Evolutionary conservation across 495 filamentous ascomycete genomes (phyloP), one percentile per base, ranked within the genome.

Genomic region (Daldinia childiae): DNA sequence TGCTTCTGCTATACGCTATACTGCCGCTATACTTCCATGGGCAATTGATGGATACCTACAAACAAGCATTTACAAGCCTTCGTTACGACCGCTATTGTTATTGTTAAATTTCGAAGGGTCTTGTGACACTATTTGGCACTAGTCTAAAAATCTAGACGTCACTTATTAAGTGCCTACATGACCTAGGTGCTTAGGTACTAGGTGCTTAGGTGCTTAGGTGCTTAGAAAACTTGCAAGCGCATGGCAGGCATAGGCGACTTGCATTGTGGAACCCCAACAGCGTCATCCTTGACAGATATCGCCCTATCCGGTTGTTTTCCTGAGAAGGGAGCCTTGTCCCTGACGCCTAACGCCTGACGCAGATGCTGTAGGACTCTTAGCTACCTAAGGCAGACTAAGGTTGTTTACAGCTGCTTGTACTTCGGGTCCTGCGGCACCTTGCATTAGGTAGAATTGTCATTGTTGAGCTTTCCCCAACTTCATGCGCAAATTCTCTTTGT

Each of bases 391-490:
- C 26, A 54, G 27, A 30, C n/a, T 57, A 57, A 57, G 30, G 54
- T 57, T 36, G 29, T 60, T 43, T 64, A 54, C 38, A 57, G 29
- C 19, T 62, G 41, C 19, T 57, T 34, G 29, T 68, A 52, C 64
- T 30, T 69, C 66, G 71, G 66, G 62, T 62, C 62, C 43, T 66
- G 43, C 71, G 65, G 65, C 71, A 65, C 3, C 70, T 43, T 73
- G 70, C 65, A 73, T 68, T 73, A 68, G 65, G 41, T 41, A 51
- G 32, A 52, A 30, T 57, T 51, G 60, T 73, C 61, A 55, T 64
- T 68, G 69, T 68, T 64, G 38, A 60, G 7, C 60, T 61, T 61
- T 29, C 57, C 63, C 45, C 57, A 34, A 58, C 36, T 50, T 34
- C 11, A 17, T 39, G 50, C 62, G 54, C 62, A 19, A 60, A 27